These are phyloP conservation scores for Cercophora newfieldiana DNA, from an alignment of 495 filamentous ascomycete species.

Conservation along the genomic window DNA sequence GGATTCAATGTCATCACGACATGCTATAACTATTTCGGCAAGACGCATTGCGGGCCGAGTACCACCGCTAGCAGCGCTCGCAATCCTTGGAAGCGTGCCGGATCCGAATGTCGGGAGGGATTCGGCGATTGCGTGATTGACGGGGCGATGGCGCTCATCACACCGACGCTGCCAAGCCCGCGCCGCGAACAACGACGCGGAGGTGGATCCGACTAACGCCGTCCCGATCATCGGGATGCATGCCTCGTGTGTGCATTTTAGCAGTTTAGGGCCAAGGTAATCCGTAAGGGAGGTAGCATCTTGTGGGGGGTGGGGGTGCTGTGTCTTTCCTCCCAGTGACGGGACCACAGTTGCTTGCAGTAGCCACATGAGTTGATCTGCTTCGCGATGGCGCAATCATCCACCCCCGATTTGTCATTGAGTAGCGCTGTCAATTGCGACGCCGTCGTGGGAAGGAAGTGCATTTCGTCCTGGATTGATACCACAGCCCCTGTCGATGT, in stretches of 20 bases:
- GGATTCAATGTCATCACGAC: not conserved
- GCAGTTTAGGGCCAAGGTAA: too few species aligned
- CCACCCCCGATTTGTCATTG: constrained; percentile 19
- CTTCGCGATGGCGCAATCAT: constrained; percentile 31
- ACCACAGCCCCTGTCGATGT: not conserved
- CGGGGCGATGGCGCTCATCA: constrained; percentile 24
- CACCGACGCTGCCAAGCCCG: not conserved
- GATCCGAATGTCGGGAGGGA: constrained; percentile 7
- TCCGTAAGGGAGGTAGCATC: not conserved
- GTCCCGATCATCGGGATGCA: not conserved
- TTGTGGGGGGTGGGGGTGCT: not conserved
- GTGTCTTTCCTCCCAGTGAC: not conserved
- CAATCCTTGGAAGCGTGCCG: not conserved
- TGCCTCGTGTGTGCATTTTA: not conserved
- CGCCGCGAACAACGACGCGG: not conserved
- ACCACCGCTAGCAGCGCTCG: not conserved
- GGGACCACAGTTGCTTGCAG: not conserved
- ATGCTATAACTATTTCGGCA: not conserved
- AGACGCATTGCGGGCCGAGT: not conserved
- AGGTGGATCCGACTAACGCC: not conserved
- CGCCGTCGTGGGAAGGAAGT: not conserved
- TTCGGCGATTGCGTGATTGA: constrained; percentile 28
- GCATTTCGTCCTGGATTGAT: not conserved
- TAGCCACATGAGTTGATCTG: constrained; percentile 18
- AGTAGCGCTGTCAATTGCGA: not conserved